A percentile compares a stretch with the other conserved stretches of the same genome.
phyloP scores from a whole-genome alignment of 1,284 basidiomycete species.

The Ganoderma meredithae region DNA sequence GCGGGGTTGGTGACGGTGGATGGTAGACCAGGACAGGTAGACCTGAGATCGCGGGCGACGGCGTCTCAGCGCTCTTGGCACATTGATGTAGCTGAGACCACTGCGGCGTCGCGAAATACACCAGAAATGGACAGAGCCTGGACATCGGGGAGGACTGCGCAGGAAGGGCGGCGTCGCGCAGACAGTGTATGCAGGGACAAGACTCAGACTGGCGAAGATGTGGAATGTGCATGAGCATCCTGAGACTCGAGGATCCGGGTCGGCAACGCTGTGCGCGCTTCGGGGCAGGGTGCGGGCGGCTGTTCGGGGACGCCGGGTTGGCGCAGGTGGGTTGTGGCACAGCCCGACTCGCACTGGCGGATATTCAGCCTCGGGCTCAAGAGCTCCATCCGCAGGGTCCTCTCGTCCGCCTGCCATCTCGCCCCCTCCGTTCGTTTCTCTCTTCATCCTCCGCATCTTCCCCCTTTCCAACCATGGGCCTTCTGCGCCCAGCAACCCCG shows the following conservation, averaged over 20 bases:
- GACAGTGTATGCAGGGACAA: not conserved
- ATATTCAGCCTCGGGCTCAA: not conserved
- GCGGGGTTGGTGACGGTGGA: not conserved
- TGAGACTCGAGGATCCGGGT: not conserved
- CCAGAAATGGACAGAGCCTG: not conserved
- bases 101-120: not conserved
- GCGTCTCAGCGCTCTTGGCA: not conserved
- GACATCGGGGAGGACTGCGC: not conserved
- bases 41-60: not conserved
- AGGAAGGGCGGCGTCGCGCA: not conserved
- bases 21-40: not conserved
- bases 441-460: slow-evolving; percentile 11
- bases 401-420: slow-evolving; percentile 16
- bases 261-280: not conserved
- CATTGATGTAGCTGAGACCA: not conserved
- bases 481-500: slow-evolving; percentile 81
- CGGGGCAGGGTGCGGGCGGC: not conserved
- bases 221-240: not conserved
- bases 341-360: not conserved
- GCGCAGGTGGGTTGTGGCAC: not conserved
- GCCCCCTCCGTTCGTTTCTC: slow-evolving; percentile 3
- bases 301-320: not conserved
- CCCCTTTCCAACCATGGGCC: slow-evolving; percentile 51
- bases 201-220: not conserved
- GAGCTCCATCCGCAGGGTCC: not conserved